Percentiles rank a stretch among this genome's conserved stretches.
Evolutionary conservation across 192 early-diverging fungal species (phyloP).

Genomic region (Entomortierella beljakovae): DNA sequence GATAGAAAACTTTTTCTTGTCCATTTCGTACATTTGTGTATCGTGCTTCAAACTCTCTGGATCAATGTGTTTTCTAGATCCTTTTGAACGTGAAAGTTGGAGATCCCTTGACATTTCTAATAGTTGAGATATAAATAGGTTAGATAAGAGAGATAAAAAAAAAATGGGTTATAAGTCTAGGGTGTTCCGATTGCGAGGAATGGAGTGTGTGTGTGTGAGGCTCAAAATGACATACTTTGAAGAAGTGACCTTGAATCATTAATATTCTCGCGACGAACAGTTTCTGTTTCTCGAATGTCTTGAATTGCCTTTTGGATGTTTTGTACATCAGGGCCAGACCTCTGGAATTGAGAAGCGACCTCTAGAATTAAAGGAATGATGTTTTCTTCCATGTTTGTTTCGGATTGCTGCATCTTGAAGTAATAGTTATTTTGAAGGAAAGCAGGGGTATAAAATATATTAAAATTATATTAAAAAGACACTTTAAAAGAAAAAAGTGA

Average conservation of each 20-base stretch:
- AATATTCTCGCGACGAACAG: conserved; percentile 15
- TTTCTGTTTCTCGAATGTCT: conserved; percentile 30
- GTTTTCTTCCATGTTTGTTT: conserved; percentile 3
- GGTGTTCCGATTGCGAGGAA: no score
- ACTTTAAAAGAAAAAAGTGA: no score
- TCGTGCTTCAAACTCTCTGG: conserved; percentile 36
- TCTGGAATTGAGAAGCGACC: conserved; percentile 34
- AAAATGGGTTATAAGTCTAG: no score
- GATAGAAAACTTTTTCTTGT: conserved; percentile 32
- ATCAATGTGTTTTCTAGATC: conserved; percentile 20
- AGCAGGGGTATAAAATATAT: no score
- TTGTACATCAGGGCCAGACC: conserved; percentile 22
- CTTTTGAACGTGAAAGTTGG: conserved; percentile 27
- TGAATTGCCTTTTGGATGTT: conserved; percentile 27
- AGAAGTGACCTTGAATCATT: conserved; percentile 24
- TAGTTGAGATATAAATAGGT: no score
- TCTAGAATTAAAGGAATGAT: conserved; percentile 22
- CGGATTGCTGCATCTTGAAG: background rate
- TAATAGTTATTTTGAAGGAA: background rate
- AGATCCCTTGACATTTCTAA: conserved; percentile 39
- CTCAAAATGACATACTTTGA: conserved; percentile 32
- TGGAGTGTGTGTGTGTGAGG: no score
- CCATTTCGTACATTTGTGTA: conserved; percentile 27
- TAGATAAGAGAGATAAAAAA: conserved; percentile 1
- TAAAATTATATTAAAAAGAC: no score